A percentile compares a stretch with the other conserved stretches of the same genome.
These are phyloP conservation scores for Candida loeiensis DNA, from an alignment of 805 yeast species.

Conservation along the genomic window DNA sequence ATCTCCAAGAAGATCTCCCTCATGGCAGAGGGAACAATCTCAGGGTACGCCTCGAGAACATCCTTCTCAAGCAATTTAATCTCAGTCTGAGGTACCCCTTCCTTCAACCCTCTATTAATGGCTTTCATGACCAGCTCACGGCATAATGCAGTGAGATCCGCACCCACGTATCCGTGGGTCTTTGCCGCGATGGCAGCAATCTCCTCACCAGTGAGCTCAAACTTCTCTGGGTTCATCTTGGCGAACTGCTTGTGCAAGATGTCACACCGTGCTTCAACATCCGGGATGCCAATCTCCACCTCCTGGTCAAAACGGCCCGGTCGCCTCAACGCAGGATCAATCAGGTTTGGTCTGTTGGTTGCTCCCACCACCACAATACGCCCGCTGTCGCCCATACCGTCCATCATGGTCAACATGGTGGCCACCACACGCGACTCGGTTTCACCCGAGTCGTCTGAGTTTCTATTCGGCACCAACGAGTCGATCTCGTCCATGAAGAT, in stretches of 20 bases:
- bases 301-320: slow-evolving; percentile 91
- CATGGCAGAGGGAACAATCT: slow-evolving; percentile 96
- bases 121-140: slow-evolving; percentile 87
- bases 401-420: slow-evolving; percentile 78
- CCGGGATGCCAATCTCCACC: slow-evolving; percentile 89
- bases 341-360: slow-evolving; percentile 65
- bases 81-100: slow-evolving; percentile 21
- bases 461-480: slow-evolving; percentile 81
- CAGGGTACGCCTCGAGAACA: slow-evolving; percentile 66
- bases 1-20: slow-evolving; percentile 89
- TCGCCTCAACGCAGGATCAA: slow-evolving; percentile 71
- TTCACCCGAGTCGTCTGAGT: slow-evolving; percentile 83
- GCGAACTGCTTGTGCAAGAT: slow-evolving; percentile 63
- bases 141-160: slow-evolving; percentile 83
- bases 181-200: slow-evolving; percentile 63
- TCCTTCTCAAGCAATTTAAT: slow-evolving; percentile 54
- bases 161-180: slow-evolving; percentile 98
- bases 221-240: slow-evolving; percentile 44
- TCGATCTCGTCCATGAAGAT: slow-evolving; percentile 92
- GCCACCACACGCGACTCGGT: slow-evolving; percentile 90
- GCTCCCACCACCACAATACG: slow-evolving; percentile 71
- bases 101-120: slow-evolving; percentile 56
- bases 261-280: slow-evolving; percentile 70
- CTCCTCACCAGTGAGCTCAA: slow-evolving; percentile 50
- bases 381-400: slow-evolving; percentile 65